Percentiles rank a stretch among this genome's conserved stretches.
Conservation (phyloP, 2,329 filamentous ascomycete genomes). For the Paracoccidioides brasiliensis region DNA sequence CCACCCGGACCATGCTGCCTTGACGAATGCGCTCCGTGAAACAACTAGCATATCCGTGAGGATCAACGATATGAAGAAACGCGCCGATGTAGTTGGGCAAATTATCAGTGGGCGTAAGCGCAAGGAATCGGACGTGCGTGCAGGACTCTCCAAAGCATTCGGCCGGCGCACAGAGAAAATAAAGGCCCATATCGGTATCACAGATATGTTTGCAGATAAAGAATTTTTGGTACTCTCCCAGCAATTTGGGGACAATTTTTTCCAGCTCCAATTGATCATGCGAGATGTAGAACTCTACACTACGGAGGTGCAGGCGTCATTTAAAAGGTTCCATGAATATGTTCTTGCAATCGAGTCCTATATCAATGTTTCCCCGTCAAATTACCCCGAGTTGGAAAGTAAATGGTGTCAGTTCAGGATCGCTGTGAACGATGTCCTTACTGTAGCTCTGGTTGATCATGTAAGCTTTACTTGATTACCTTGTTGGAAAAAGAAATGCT, state of each 20-base stretch:
- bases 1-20: slow-evolving; percentile 64
- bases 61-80: slow-evolving; percentile 93
- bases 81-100: slow-evolving; percentile 81
- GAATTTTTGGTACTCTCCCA: slow-evolving; percentile 71
- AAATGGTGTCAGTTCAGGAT: slow-evolving; percentile 90
- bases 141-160: slow-evolving; percentile 78
- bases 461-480: slow-evolving; percentile 31
- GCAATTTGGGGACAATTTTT: slow-evolving; percentile 81
- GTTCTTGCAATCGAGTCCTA: slow-evolving; percentile 71
- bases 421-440: slow-evolving; percentile 73
- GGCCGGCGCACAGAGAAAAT: slow-evolving; percentile 79
- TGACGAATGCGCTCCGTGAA: slow-evolving; percentile 62
- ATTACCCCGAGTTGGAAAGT: slow-evolving; percentile 73
- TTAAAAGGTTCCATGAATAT: slow-evolving; percentile 68
- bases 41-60: slow-evolving; percentile 46
- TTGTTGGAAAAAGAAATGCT: neutral
- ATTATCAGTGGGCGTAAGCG: slow-evolving; percentile 68
- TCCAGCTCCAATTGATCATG: slow-evolving; percentile 81
- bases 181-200: slow-evolving; percentile 54
- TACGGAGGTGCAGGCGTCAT: slow-evolving; percentile 63
- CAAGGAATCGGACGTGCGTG: slow-evolving; percentile 76
- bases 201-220: slow-evolving; percentile 60
- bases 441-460: slow-evolving; percentile 71
- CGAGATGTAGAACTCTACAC: slow-evolving; percentile 91
- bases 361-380: slow-evolving; percentile 55